Evolutionary conservation across 176 grass and related monocot species (phyloP).

Genomic region (Ensete glaucum): DNA sequence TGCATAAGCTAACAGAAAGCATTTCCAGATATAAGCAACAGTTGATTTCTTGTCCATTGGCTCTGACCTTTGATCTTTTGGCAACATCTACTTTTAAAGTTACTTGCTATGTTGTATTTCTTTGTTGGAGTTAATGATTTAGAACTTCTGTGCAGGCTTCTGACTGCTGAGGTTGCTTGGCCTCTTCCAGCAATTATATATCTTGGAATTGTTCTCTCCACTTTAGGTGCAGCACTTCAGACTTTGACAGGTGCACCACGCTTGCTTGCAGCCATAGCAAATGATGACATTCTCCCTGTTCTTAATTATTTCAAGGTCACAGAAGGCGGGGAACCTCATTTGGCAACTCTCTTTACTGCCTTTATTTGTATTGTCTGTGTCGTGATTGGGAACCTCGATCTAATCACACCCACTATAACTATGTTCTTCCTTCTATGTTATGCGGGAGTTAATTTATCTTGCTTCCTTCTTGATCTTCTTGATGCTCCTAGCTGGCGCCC

Average conservation of each 20-base stretch:
- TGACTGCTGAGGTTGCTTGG: slow-evolving; percentile 95
- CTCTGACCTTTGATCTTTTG: neutral
- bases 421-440: slow-evolving; percentile 99
- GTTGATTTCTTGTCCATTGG: neutral
- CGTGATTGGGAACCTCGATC: slow-evolving; percentile 85
- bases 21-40: neutral
- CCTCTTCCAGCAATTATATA: slow-evolving; percentile 86
- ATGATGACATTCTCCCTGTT: slow-evolving; percentile 95
- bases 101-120: neutral
- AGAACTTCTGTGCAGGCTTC: slow-evolving; percentile 47
- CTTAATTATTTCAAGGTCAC: slow-evolving; percentile 91
- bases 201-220: slow-evolving; percentile 87
- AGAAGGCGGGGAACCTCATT: slow-evolving; percentile 73
- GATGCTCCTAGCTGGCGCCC: slow-evolving; percentile 99
- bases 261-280: slow-evolving; percentile 87
- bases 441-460: slow-evolving; percentile 87
- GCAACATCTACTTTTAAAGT: neutral
- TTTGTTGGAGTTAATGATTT: neutral
- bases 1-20: too few relatives aligned
- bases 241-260: slow-evolving; percentile 89
- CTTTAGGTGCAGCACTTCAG: slow-evolving; percentile 92
- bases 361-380: slow-evolving; percentile 89
- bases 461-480: slow-evolving; percentile 92
- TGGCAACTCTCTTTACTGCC: slow-evolving; percentile 82
- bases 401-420: slow-evolving; percentile 94